Base-by-base conservation (phyloP, 106 monocot species). In the Dendrobium chrysotoxum region DNA sequence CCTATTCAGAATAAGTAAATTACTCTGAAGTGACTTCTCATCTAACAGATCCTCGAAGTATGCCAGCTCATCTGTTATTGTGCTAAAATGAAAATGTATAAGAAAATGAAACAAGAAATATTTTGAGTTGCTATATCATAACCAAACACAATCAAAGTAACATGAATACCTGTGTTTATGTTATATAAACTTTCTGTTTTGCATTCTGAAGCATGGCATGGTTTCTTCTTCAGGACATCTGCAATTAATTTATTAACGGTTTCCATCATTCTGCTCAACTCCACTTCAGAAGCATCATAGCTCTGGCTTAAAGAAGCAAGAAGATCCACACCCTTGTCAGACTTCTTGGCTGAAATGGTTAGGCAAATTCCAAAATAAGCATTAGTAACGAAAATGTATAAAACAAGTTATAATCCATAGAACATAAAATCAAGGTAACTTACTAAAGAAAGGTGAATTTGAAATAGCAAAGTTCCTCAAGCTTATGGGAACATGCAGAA, bases 251-350 rank as follows among this genome's bases (percentile, higher is more conserved):
- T 82, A 61, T 91, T 84, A 25, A 81, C 76, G 71, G 83, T 89
- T 46, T 90, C 95, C 72, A 91, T 78, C 58, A 86, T 85, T 81
- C 70, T 85, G 72, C 54, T 87, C 80, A 99, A 83, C 31, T 88
- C 93, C 81, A 87, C 89, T 87, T 99, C 98, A 15, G 93, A 92
- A 7, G 98, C 93, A 31, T 99, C 81, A 85, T 91, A 91, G 16
- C 61, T 90, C 21, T 88, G 86, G 83, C 89, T 95, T 53, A 99
- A 83, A 41, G 92, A 99, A 58, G 89, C 84, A 78, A 95, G 79
- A 87, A 99, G 88, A 54, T 99, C 82, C 42, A 99, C 79, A 68
- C 92, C 92, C 61, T 88, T 93, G 35, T 86, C 88, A 28, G 98
- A 88, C 81, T 86, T 89, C 83, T 93, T 91, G 57, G 80, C 98